These are phyloP conservation scores for Aquanectria penicillioides DNA, from an alignment of 2,329 filamentous ascomycete genomes.

Conservation along the genomic window DNA sequence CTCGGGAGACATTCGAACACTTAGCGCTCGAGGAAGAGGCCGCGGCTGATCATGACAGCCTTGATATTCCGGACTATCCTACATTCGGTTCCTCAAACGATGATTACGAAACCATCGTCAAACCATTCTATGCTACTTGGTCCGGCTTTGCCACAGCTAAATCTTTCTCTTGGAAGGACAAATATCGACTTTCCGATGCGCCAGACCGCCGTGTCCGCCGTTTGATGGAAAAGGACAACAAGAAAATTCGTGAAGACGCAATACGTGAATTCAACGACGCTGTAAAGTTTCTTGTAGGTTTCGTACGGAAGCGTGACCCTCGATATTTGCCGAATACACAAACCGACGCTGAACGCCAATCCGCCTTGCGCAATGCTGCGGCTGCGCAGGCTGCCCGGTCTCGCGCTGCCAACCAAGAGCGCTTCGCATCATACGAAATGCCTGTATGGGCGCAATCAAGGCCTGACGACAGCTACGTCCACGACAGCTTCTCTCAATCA, in stretches of 20 bases:
- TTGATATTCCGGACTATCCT: slow-evolving; percentile 75
- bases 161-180: slow-evolving; percentile 89
- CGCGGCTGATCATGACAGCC: slow-evolving; percentile 75
- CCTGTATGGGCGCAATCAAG: slow-evolving; percentile 80
- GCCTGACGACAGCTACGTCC: slow-evolving; percentile 59
- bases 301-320: slow-evolving; percentile 91
- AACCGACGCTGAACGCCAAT: slow-evolving; percentile 83
- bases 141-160: slow-evolving; percentile 84
- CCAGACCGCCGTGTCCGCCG: slow-evolving; percentile 85
- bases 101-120: slow-evolving; percentile 79
- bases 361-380: slow-evolving; percentile 78
- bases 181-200: slow-evolving; percentile 83
- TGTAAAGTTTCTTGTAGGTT: slow-evolving; percentile 84
- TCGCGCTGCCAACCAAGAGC: slow-evolving; percentile 82
- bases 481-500: slow-evolving; percentile 70
- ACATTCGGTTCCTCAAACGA: slow-evolving; percentile 84
- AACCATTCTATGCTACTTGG: slow-evolving; percentile 85
- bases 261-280: slow-evolving; percentile 92
- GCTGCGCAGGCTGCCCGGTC: slow-evolving; percentile 86
- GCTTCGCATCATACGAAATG: slow-evolving; percentile 70
- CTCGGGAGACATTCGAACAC: slow-evolving; percentile 80
- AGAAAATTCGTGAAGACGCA: slow-evolving; percentile 81
- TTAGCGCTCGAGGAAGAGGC: slow-evolving; percentile 83
- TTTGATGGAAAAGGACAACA: slow-evolving; percentile 96
- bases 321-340: slow-evolving; percentile 82